A percentile compares a stretch with the other conserved stretches of the same genome.
Evolutionary conservation across 2,329 filamentous ascomycete genomes (phyloP).

Genomic region (Ampelomyces quisqualis): DNA sequence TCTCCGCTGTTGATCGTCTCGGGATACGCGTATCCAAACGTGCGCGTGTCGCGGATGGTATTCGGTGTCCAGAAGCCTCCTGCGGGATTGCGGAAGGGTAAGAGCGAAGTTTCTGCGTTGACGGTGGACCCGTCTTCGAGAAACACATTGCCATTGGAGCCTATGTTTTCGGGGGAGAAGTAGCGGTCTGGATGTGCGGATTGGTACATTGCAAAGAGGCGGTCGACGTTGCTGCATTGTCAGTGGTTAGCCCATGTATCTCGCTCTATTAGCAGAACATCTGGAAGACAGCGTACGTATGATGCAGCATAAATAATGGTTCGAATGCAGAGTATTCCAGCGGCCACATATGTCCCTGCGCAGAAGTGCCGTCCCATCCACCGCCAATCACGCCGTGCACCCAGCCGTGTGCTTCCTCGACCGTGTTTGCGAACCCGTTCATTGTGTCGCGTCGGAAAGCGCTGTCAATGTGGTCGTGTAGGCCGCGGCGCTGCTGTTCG

Average conservation of each 20-base stretch:
- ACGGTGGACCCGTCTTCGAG: slow-evolving; percentile 47
- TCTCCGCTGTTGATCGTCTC: slow-evolving; percentile 25
- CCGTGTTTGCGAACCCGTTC: slow-evolving; percentile 42
- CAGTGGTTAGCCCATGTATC: neutral
- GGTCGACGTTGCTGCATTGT: slow-evolving; percentile 36
- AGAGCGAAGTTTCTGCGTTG: slow-evolving; percentile 50
- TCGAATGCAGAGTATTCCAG: slow-evolving; percentile 74
- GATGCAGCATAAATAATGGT: slow-evolving; percentile 56
- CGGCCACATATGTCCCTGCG: slow-evolving; percentile 68
- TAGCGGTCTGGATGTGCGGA: slow-evolving; percentile 67
- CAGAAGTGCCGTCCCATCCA: slow-evolving; percentile 11
- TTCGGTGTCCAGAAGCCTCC: slow-evolving; percentile 36
- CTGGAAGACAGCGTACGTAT: no score
- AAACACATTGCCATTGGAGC: slow-evolving; percentile 28
- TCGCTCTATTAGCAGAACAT: no score
- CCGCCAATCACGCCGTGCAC: slow-evolving; percentile 50
- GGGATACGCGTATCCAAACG: slow-evolving; percentile 39
- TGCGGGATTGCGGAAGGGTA: slow-evolving; percentile 34
- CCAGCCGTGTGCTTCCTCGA: slow-evolving; percentile 31
- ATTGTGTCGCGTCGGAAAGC: slow-evolving; percentile 9
- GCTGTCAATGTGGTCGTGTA: slow-evolving; percentile 18
- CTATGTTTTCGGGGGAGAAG: slow-evolving; percentile 52
- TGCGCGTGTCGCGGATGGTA: slow-evolving; percentile 23
- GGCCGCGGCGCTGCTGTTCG: slow-evolving; percentile 4
- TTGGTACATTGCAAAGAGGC: slow-evolving; percentile 72